These are phyloP conservation scores for Apiotrichum laibachii DNA, from an alignment of 1,284 basidiomycete genomes.

Conservation along the genomic window DNA sequence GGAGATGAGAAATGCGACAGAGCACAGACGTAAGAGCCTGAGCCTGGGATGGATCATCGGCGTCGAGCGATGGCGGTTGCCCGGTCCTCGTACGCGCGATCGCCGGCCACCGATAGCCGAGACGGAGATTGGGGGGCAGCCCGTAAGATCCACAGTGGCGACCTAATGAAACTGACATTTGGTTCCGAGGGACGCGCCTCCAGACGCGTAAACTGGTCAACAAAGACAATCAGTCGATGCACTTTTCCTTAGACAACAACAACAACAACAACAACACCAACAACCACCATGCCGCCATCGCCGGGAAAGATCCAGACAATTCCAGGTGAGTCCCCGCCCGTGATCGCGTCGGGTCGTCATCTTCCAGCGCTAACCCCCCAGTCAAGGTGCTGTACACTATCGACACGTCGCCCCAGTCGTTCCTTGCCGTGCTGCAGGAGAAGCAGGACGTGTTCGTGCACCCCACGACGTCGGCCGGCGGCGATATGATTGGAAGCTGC, in stretches of 20 bases:
- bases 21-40: no score
- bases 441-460: constrained; percentile 44
- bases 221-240: neutral
- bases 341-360: no score
- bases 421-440: constrained; percentile 38
- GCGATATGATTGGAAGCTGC: constrained; percentile 32
- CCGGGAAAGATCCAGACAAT: constrained; percentile 44
- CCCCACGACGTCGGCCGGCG: constrained; percentile 12
- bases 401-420: constrained; percentile 41
- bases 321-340: constrained; percentile 35
- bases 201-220: no score
- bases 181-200: constrained; percentile 5
- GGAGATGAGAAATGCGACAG: no score
- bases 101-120: no score
- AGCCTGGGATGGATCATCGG: no score
- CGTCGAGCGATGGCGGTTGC: no score
- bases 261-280: neutral
- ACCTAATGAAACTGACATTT: neutral
- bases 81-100: no score
- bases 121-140: no score
- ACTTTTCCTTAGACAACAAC: neutral
- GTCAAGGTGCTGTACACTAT: constrained; percentile 48
- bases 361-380: constrained; percentile 10
- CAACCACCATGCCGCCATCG: constrained; percentile 38
- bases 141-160: neutral